phyloP scores from a whole-genome alignment of 495 filamentous ascomycete genomes.

The Hyaloscypha hepaticicola region DNA sequence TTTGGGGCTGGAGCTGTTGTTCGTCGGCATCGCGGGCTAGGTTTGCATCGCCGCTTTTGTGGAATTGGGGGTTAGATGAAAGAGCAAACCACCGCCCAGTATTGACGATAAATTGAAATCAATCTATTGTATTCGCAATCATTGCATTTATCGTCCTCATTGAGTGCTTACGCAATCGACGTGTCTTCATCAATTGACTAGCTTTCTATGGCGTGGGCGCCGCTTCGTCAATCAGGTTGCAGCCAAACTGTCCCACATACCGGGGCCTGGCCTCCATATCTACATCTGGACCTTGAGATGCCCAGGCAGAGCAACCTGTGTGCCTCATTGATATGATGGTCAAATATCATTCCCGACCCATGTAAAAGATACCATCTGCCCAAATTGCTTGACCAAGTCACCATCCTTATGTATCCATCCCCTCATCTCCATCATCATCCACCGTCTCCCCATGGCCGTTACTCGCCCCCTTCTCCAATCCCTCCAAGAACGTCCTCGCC shows the following conservation, averaged over 20 bases:
- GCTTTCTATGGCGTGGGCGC: not conserved
- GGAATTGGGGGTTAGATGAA: not conserved
- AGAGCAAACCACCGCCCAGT: too few relatives aligned
- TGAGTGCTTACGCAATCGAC: not conserved
- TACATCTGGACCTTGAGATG: not conserved
- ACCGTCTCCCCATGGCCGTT: conserved; percentile 4
- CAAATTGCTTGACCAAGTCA: not conserved
- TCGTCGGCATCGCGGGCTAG: conserved; percentile 12
- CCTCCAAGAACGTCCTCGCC: conserved; percentile 38
- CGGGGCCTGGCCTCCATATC: not conserved
- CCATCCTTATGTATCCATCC: conserved; percentile 19
- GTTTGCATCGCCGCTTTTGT: not conserved
- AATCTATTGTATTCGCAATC: not conserved
- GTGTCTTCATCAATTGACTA: not conserved
- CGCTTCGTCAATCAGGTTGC: not conserved
- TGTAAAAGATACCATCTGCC: not conserved
- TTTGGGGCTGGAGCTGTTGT: conserved; percentile 19
- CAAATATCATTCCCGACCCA: not conserved
- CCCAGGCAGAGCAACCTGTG: not conserved
- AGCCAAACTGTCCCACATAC: not conserved
- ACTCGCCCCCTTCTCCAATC: conserved; percentile 3
- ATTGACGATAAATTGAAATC: too few relatives aligned
- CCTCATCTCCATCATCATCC: conserved; percentile 9
- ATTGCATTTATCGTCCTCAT: not conserved
- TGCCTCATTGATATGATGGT: not conserved